A percentile compares a stretch with the other conserved stretches of the same genome.
Evolutionary conservation across 345 rosid species (phyloP).

Genomic region (Moringa oleifera): DNA sequence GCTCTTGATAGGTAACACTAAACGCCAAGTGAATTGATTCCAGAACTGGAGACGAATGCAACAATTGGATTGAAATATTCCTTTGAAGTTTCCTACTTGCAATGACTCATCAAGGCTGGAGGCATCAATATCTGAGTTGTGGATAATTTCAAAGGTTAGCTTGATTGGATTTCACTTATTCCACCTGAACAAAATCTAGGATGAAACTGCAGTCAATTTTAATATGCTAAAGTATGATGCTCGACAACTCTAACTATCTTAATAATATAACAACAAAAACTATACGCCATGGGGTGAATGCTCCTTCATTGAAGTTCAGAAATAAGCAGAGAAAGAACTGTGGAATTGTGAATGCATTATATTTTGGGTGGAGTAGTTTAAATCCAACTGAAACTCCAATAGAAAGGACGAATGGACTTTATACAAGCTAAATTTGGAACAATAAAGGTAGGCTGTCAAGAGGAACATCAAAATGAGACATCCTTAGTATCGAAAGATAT

Average conservation of each 20-base stretch:
- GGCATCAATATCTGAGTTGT: no score
- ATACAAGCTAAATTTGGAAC: not conserved
- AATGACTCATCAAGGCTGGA: not conserved
- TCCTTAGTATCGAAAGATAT: not conserved
- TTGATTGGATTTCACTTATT: no score
- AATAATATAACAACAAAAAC: no score
- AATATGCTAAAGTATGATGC: not conserved
- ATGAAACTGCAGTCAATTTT: not conserved
- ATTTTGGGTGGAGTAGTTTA: not conserved
- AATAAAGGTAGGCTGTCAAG: not conserved
- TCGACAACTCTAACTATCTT: not conserved
- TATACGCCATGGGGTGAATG: not conserved
- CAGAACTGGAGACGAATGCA: not conserved
- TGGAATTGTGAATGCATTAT: not conserved
- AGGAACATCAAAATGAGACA: not conserved
- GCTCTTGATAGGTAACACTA: not conserved
- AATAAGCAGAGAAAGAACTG: no score
- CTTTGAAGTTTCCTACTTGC: not conserved
- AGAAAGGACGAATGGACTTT: not conserved
- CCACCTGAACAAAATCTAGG: not conserved
- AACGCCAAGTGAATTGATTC: not conserved
- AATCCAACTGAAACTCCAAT: not conserved
- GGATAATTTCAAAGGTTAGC: not conserved
- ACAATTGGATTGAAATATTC: not conserved
- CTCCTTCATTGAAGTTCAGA: not conserved